Evolutionary conservation across 2,329 filamentous ascomycete species (phyloP).

Genomic region (Corniculantispora saksenae): DNA sequence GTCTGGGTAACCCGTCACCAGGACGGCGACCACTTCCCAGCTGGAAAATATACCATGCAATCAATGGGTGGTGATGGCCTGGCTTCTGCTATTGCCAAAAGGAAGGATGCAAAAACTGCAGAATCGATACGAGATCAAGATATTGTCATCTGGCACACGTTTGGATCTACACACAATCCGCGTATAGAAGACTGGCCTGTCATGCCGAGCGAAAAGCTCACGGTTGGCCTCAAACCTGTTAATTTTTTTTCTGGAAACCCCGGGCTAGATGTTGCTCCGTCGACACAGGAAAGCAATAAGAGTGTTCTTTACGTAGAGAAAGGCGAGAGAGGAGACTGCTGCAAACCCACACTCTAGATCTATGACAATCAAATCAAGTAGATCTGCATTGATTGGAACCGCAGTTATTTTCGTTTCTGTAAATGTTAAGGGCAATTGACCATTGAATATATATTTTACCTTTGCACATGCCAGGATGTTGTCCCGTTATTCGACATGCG

Average conservation of each 20-base stretch:
- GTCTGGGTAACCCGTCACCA: constrained; percentile 48
- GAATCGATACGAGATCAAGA: constrained; percentile 49
- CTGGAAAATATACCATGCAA: constrained; percentile 47
- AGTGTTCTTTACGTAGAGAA: constrained; percentile 31
- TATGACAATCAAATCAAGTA: neutral
- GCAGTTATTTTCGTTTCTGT: neutral
- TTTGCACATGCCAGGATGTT: too few relatives aligned
- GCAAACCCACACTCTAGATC: neutral
- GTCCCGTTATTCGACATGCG: too few relatives aligned
- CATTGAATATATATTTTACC: too few relatives aligned
- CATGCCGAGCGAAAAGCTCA: constrained; percentile 63
- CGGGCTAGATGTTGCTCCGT: constrained; percentile 49
- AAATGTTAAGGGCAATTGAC: too few relatives aligned
- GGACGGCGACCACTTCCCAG: constrained; percentile 45
- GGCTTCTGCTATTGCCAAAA: constrained; percentile 30
- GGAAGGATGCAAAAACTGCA: constrained; percentile 28
- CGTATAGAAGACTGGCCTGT: constrained; percentile 68
- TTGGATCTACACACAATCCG: constrained; percentile 65
- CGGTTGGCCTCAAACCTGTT: constrained; percentile 51
- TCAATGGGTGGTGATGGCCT: constrained; percentile 45
- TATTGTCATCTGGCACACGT: constrained; percentile 59
- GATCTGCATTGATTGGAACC: neutral
- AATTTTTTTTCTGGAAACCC: constrained; percentile 57
- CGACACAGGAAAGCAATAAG: constrained; percentile 36
- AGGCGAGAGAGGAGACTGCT: neutral